These are phyloP conservation scores for Fusarium concolor DNA, from an alignment of 2,329 filamentous ascomycete species.

Conservation along the genomic window DNA sequence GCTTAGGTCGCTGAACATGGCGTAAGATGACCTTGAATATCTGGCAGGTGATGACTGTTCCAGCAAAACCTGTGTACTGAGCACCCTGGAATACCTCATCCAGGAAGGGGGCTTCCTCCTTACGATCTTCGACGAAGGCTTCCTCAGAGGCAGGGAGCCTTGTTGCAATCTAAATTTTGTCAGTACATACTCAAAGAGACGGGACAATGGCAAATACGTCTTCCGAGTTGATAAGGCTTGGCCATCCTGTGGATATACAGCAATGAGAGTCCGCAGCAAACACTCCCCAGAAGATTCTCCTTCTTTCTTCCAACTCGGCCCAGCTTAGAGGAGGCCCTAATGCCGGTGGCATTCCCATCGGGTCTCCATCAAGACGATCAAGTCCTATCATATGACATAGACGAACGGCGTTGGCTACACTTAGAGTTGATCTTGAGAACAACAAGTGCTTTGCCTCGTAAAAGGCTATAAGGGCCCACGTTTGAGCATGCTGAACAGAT, in stretches of 20 bases:
- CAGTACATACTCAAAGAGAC: neutral
- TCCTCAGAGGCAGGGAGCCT: constrained; percentile 84
- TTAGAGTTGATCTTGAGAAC: constrained; percentile 89
- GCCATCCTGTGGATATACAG: constrained; percentile 91
- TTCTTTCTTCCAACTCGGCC: constrained; percentile 80
- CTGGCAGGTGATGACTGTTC: constrained; percentile 77
- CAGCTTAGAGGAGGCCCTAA: constrained; percentile 80
- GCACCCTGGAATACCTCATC: constrained; percentile 72
- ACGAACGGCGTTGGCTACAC: constrained; percentile 75
- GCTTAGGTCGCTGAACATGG: constrained; percentile 79
- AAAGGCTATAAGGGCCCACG: constrained; percentile 78
- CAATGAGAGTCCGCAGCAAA: constrained; percentile 88
- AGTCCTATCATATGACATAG: constrained; percentile 87
- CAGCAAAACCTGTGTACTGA: constrained; percentile 76
- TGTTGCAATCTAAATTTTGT: constrained; percentile 69
- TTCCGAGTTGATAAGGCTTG: constrained; percentile 78
- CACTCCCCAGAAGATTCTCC: constrained; percentile 86
- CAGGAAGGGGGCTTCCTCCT: constrained; percentile 72
- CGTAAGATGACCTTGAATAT: constrained; percentile 85
- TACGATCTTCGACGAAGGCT: constrained; percentile 74
- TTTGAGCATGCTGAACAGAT: constrained; percentile 81
- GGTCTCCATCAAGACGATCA: constrained; percentile 77
- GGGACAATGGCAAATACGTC: constrained; percentile 60
- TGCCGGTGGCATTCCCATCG: constrained; percentile 77
- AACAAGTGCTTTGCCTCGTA: constrained; percentile 89